Evolutionary conservation across 768 basidiomycete genomes (phyloP).

Genomic region (Tylopilus balloui): DNA sequence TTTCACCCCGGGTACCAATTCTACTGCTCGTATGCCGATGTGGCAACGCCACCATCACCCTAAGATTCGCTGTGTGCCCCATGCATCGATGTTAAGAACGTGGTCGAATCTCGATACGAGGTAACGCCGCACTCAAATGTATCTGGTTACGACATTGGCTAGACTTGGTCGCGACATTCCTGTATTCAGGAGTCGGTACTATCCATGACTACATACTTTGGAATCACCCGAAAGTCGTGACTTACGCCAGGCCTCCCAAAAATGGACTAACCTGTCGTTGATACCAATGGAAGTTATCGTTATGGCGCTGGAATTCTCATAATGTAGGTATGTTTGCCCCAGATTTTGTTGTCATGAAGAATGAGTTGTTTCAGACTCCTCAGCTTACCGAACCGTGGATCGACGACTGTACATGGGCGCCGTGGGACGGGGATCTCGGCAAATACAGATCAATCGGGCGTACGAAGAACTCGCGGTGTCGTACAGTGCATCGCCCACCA

Average conservation of each 20-base stretch:
- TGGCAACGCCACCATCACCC: background rate
- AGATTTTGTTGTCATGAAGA: background rate
- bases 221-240: background rate
- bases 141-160: too few species aligned
- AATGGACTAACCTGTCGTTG: conserved; percentile 3
- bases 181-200: background rate
- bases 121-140: background rate
- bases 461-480: background rate
- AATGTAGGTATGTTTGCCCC: background rate
- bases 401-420: background rate
- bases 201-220: background rate
- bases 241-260: conserved; percentile 4
- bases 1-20: background rate
- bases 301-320: conserved; percentile 1
- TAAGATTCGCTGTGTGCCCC: background rate
- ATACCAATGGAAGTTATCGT: conserved; percentile 9
- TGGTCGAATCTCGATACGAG: background rate
- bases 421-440: background rate
- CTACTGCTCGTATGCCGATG: background rate
- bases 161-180: background rate
- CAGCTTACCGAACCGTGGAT: background rate
- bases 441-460: background rate
- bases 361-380: background rate
- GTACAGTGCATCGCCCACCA: conserved; percentile 4
- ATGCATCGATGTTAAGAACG: background rate